These are phyloP conservation scores for Drosera spatulata DNA, from an alignment of 179 eudicot genomes.

Conservation along the genomic window DNA sequence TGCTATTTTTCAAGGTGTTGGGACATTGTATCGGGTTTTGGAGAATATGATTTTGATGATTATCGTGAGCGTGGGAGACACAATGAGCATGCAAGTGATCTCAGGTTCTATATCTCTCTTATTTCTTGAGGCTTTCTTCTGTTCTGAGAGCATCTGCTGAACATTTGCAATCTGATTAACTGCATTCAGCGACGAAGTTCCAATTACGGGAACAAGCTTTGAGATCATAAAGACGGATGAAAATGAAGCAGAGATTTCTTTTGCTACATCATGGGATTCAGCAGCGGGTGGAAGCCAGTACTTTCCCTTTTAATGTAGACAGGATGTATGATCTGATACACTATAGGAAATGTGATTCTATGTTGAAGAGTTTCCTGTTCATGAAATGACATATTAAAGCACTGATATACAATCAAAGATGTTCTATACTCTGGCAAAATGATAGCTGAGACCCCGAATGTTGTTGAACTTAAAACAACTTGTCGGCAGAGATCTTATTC, in stretches of 20 bases:
- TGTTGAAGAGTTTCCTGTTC: not conserved
- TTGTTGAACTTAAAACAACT: no score
- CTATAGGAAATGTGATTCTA: not conserved
- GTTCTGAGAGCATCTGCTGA: no score
- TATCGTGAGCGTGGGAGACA: no score
- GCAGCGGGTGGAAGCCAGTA: not conserved
- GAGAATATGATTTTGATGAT: no score
- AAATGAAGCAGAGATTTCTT: slow-evolving; percentile 27
- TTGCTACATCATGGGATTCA: slow-evolving; percentile 5
- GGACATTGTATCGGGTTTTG: no score
- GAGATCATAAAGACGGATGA: slow-evolving; percentile 15
- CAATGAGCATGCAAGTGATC: no score
- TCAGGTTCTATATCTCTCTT: no score
- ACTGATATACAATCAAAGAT: not conserved
- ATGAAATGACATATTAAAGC: not conserved
- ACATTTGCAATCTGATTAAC: no score
- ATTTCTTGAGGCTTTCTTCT: no score
- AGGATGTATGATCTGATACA: slow-evolving; percentile 8
- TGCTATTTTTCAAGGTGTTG: no score
- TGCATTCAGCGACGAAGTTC: no score
- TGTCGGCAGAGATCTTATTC: no score
- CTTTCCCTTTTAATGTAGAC: slow-evolving; percentile 14
- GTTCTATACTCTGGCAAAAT: not conserved
- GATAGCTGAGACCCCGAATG: not conserved
- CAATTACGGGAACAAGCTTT: slow-evolving; percentile 12